A percentile compares a stretch with the other conserved stretches of the same genome.
phyloP scores from a whole-genome alignment of 192 early-diverging fungal genomes.

The Umbelopsis isabellina region DNA sequence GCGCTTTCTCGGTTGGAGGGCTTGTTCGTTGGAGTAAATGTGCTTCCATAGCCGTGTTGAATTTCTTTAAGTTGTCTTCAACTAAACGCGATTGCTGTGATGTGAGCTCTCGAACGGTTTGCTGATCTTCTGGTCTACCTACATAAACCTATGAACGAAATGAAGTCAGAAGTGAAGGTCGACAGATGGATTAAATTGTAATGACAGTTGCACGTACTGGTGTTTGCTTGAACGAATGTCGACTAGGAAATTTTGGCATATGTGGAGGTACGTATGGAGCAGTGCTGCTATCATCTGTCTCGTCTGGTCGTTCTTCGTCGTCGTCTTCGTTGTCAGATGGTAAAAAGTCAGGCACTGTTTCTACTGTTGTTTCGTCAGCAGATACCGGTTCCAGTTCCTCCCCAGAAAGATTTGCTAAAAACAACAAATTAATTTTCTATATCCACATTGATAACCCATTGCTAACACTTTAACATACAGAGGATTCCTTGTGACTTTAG shows the following conservation, averaged over 20 bases:
- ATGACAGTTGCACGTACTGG: slow-evolving; percentile 42
- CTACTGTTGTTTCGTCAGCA: slow-evolving; percentile 33
- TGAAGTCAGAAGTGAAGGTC: background rate
- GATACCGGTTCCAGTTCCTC: background rate
- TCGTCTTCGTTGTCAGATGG: slow-evolving; percentile 44
- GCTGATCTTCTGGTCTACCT: slow-evolving; percentile 52
- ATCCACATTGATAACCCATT: too few species aligned
- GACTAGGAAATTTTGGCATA: slow-evolving; percentile 55
- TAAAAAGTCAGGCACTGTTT: slow-evolving; percentile 38
- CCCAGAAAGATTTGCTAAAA: background rate
- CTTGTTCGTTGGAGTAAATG: background rate
- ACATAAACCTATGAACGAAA: slow-evolving; percentile 50
- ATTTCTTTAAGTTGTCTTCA: slow-evolving; percentile 54
- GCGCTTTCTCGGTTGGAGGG: background rate
- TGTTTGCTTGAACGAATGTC: slow-evolving; percentile 61
- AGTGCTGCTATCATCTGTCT: slow-evolving; percentile 31
- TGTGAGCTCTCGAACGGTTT: slow-evolving; percentile 53
- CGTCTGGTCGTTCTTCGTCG: slow-evolving; percentile 27
- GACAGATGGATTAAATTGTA: background rate
- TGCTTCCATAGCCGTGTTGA: slow-evolving; percentile 40
- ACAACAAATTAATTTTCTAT: too few species aligned
- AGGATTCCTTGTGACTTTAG: slow-evolving; percentile 5
- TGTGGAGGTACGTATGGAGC: slow-evolving; percentile 50
- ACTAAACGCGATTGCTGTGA: slow-evolving; percentile 58
- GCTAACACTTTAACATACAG: background rate